Evolutionary conservation across 495 filamentous ascomycete species (phyloP).

Genomic region (Corynascus novoguineensis): DNA sequence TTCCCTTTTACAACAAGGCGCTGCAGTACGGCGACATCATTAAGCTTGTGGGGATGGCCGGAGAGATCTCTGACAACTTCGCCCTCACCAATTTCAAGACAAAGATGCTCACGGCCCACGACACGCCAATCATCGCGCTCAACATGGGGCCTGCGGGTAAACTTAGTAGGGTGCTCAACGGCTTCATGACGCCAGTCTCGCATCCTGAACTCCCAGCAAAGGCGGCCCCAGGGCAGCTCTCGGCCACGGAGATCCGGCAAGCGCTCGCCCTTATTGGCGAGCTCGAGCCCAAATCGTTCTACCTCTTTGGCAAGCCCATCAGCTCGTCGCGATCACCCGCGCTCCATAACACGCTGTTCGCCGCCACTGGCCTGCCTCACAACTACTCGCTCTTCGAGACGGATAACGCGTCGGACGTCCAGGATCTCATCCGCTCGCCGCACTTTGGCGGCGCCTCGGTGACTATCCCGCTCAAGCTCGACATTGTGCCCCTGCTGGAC

Average conservation of each 20-base stretch:
- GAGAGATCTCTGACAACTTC: constrained; percentile 75
- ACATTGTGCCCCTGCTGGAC: constrained; percentile 78
- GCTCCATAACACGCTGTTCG: constrained; percentile 83
- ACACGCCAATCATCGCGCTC: constrained; percentile 81
- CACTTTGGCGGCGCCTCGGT: constrained; percentile 91
- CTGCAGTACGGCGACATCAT: constrained; percentile 84
- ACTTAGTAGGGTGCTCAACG: constrained; percentile 81
- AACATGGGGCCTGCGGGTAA: constrained; percentile 92
- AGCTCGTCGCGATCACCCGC: constrained; percentile 73
- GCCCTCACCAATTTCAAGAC: constrained; percentile 76
- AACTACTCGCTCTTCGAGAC: constrained; percentile 79
- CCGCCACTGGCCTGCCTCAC: constrained; percentile 76
- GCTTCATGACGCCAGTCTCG: constrained; percentile 92
- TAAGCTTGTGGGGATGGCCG: constrained; percentile 87
- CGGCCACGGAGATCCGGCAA: constrained; percentile 77
- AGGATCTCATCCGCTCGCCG: constrained; percentile 59
- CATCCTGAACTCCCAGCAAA: constrained; percentile 85
- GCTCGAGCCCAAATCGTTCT: constrained; percentile 71
- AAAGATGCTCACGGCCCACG: constrained; percentile 63
- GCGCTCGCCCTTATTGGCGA: constrained; percentile 75
- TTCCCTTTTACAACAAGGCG: constrained; percentile 78
- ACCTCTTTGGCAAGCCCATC: constrained; percentile 82
- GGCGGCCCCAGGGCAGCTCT: constrained; percentile 91
- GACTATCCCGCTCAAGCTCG: constrained; percentile 91
- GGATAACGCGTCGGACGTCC: constrained; percentile 56